A percentile compares a stretch with the other conserved stretches of the same genome.
phyloP scores from a whole-genome alignment of 1,139 yeast genomes.

The Candida tropicalis region DNA sequence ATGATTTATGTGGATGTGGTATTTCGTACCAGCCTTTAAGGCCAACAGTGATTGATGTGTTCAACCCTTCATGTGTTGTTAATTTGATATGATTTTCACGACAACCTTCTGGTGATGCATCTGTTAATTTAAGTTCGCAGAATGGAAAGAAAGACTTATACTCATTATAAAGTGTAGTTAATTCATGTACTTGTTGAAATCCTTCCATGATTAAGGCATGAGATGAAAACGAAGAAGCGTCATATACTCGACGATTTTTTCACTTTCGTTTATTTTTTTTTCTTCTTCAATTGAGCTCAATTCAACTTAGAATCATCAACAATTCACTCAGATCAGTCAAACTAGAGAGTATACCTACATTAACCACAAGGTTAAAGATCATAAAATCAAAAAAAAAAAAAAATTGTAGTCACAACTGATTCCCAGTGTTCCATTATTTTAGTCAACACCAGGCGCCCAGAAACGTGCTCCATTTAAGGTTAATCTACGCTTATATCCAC shows the following conservation, averaged over 20 bases:
- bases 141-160: conserved; percentile 30
- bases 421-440: conserved; percentile 50
- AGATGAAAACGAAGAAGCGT: conserved; percentile 2
- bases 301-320: too few species aligned
- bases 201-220: conserved; percentile 19
- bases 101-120: conserved; percentile 4
- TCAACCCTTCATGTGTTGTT: conserved; percentile 21
- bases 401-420: conserved; percentile 56
- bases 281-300: too few species aligned
- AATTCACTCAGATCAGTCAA: too few species aligned
- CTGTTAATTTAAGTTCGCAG: conserved; percentile 20
- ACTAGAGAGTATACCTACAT: too few species aligned
- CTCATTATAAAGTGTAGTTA: conserved; percentile 27
- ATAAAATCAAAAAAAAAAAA: background rate
- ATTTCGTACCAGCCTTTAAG: conserved; percentile 38
- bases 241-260: too few species aligned
- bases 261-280: too few species aligned
- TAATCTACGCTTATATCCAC: conserved; percentile 45
- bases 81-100: conserved; percentile 10
- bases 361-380: too few species aligned
- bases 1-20: conserved; percentile 12
- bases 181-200: conserved; percentile 24
- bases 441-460: conserved; percentile 62
- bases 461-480: conserved; percentile 52
- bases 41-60: conserved; percentile 30